Percentiles rank a stretch among this genome's conserved stretches.
Evolutionary conservation across 257 asterid genomes (phyloP).

Genomic region (Solanum gracilifrons): DNA sequence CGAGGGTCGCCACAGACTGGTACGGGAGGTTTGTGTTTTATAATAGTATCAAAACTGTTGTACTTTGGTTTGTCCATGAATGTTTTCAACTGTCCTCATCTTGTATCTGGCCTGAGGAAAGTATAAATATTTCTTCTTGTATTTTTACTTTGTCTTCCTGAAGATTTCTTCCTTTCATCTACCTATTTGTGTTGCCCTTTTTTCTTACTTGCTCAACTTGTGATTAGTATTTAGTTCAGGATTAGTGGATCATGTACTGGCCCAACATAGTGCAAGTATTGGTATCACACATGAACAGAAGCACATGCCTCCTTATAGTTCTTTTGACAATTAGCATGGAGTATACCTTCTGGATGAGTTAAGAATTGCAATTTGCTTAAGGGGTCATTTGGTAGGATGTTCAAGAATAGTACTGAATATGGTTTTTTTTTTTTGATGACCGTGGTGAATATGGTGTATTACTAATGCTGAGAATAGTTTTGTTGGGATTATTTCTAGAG

Average conservation of each 20-base stretch:
- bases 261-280: not conserved
- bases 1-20: constrained; percentile 73
- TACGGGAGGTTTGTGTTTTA: constrained; percentile 16
- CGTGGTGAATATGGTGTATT: not conserved
- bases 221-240: not conserved
- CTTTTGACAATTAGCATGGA: not conserved
- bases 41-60: not conserved
- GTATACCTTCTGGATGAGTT: not conserved
- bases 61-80: not conserved
- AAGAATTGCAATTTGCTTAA: not conserved
- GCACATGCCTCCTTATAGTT: not conserved
- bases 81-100: not conserved
- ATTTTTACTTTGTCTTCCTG: not conserved
- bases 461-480: not conserved
- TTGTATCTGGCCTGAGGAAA: not conserved
- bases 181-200: not conserved
- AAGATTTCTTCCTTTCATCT: not conserved
- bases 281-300: not conserved
- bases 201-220: not conserved
- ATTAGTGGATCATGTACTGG: not conserved
- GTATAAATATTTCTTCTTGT: not conserved
- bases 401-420: not conserved
- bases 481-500: not conserved
- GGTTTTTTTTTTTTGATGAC: not conserved
- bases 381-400: not conserved